A percentile compares a stretch with the other conserved stretches of the same genome.
These are phyloP conservation scores for Malassezia yamatoensis DNA, from an alignment of 1,284 basidiomycete species.

Conservation along the genomic window DNA sequence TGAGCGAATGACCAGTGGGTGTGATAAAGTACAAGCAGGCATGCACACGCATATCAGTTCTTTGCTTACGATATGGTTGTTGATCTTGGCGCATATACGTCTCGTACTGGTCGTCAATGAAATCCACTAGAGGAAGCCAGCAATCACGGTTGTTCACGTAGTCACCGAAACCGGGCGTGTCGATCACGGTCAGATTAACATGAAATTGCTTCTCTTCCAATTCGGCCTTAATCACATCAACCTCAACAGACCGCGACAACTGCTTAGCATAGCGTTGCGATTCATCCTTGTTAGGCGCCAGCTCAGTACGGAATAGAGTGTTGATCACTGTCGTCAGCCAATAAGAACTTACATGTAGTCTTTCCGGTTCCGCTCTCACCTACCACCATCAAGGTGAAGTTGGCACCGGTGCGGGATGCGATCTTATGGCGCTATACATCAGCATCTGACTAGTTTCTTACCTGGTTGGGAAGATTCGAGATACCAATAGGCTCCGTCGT, in stretches of 20 bases:
- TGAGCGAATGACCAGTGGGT: conserved; percentile 90
- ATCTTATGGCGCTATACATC: conserved; percentile 39
- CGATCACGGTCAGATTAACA: conserved; percentile 96
- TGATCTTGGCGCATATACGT: conserved; percentile 99
- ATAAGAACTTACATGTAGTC: conserved; percentile 33
- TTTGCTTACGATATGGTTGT: conserved; percentile 82
- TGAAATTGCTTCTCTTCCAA: conserved; percentile 98
- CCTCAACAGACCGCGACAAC: conserved; percentile 94
- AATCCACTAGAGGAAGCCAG: conserved; percentile 96
- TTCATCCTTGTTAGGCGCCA: conserved; percentile 86
- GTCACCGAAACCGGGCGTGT: conserved; percentile 97
- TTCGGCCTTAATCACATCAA: conserved; percentile 56
- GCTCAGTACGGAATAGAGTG: conserved; percentile 96
- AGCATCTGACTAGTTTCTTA: conserved; percentile 48
- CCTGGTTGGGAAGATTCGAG: conserved; percentile 94
- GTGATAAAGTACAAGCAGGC: conserved; percentile 96
- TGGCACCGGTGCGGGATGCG: conserved; percentile 87
- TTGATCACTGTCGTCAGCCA: conserved; percentile 58
- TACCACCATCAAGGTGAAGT: conserved; percentile 99
- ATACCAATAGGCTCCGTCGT: conserved; percentile 50
- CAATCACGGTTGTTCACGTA: conserved; percentile 98
- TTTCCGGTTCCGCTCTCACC: conserved; percentile 57
- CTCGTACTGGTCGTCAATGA: conserved; percentile 99
- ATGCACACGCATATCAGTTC: conserved; percentile 90
- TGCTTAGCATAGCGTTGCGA: conserved; percentile 82